Evolutionary conservation across 2,329 filamentous ascomycete genomes (phyloP).

Genomic region (Alternaria sp.): DNA sequence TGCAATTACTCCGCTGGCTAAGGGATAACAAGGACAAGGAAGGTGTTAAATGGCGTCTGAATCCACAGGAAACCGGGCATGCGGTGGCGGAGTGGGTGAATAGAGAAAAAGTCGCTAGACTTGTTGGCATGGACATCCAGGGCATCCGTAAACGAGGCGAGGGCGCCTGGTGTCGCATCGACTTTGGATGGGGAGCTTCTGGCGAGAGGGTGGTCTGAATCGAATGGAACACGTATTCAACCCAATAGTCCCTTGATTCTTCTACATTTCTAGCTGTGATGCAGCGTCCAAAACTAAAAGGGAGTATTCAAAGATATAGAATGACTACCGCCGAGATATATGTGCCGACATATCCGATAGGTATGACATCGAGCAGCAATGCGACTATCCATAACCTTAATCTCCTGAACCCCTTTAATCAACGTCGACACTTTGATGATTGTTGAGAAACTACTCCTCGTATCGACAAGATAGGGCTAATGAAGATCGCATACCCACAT

Average conservation of each 20-base stretch:
- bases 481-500: not conserved
- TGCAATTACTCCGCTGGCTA: conserved; percentile 48
- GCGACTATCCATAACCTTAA: not conserved
- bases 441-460: conserved; percentile 6
- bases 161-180: conserved; percentile 47
- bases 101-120: conserved; percentile 48
- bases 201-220: conserved; percentile 5
- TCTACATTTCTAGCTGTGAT: not conserved
- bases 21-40: conserved; percentile 41
- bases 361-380: not conserved
- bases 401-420: conserved; percentile 1
- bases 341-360: not conserved
- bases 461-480: conserved; percentile 2
- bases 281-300: not conserved
- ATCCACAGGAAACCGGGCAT: conserved; percentile 27
- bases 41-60: conserved; percentile 29
- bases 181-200: conserved; percentile 47
- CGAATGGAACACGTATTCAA: not conserved
- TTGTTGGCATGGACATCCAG: conserved; percentile 46
- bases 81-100: conserved; percentile 50
- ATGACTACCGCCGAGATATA: too few species aligned
- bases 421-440: not conserved
- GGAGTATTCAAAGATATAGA: not conserved
- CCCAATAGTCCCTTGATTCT: not conserved
- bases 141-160: conserved; percentile 29